Evolutionary conservation across 257 asterid genomes (phyloP), one percentile per base, ranked within the genome.

Genomic region (Fraxinus excelsior): DNA sequence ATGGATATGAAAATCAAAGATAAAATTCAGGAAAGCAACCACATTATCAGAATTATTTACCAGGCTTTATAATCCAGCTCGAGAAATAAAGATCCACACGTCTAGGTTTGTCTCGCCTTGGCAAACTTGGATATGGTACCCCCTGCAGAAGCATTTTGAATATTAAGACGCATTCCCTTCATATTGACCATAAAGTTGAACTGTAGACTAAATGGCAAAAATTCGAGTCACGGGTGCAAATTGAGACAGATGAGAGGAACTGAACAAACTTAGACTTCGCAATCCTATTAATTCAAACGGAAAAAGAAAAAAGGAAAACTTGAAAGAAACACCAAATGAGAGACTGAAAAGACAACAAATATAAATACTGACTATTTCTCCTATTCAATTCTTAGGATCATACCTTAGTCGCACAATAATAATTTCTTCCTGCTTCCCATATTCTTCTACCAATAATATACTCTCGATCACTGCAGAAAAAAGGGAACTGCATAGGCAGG

Each of bases 401-500:
- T 83, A 92, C 97, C 96, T 90, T 92, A 14, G 96, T 92, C 74
- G 88, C 88, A 78, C 97, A 92, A 51, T 88, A 90, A 69, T 77
- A 89, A 9, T 77, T 70, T 79, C 81, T 84, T 58, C 93, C 96
- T 32, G 89, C 85, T 85, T 92, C 97, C 97, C 97, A 92, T 78
- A 90, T 90, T 81, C 93, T 86, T 82, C 94, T 83, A 76, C 93
- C 92, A 31, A 92, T 90, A 49, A 92, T 90, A 79, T 92, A 92
- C 83, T 92, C 97, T 64, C 97, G 88, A 79, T 92, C 97, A 67
- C 96, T 92, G 85, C 95, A 90, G 93, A 94, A 94, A 86, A 94
- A 92, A 5, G 98, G 98, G 80, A 94, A 94, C 98, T 94, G 90
- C 80, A 81, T 11, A 58, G 74, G 58, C 83, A 81, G 73, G 70